Percentiles rank a stretch among this genome's conserved stretches.
phyloP scores from a whole-genome alignment of 2,329 filamentous ascomycete species.

The Ophiostoma tasmaniense region DNA sequence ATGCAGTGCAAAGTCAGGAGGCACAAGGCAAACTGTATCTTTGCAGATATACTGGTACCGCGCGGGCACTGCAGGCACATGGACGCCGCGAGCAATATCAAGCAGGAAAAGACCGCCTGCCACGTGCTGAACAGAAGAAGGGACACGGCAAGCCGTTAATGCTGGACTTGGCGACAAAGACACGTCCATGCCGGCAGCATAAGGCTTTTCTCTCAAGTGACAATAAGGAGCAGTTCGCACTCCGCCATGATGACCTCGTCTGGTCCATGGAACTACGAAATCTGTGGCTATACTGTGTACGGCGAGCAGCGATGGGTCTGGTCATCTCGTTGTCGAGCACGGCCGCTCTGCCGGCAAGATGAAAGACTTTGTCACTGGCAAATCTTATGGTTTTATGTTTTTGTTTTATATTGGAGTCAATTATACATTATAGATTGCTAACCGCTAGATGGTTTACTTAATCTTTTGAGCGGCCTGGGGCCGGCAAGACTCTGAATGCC shows the following conservation, averaged over 20 bases:
- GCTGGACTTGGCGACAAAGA: too few species aligned
- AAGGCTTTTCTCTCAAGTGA: constrained; percentile 39
- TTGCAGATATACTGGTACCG: constrained; percentile 31
- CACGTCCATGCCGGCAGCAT: too few species aligned
- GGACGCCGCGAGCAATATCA: constrained; percentile 9
- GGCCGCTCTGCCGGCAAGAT: constrained; percentile 22
- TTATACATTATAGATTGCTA: neutral
- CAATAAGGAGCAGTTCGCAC: constrained; percentile 36
- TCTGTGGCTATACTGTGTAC: constrained; percentile 40
- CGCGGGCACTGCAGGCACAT: constrained; percentile 32
- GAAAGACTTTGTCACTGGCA: constrained; percentile 33
- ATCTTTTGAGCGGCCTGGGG: constrained; percentile 32
- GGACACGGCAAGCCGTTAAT: too few species aligned
- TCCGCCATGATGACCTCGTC: constrained; percentile 36
- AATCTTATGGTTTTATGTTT: constrained; percentile 30
- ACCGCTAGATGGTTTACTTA: constrained; percentile 32
- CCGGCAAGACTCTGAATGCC: constrained; percentile 38
- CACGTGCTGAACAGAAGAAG: constrained; percentile 26
- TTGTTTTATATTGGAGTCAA: neutral
- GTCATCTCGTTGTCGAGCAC: constrained; percentile 40
- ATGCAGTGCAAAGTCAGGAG: neutral
- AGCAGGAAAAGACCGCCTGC: constrained; percentile 34
- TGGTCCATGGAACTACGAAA: constrained; percentile 38
- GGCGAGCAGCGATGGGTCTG: constrained; percentile 38
- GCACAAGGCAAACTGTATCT: too few species aligned